A percentile compares a stretch with the other conserved stretches of the same genome.
Conservation (phyloP, 1,284 basidiomycete species). For the Ceratobasidium papillatum region DNA sequence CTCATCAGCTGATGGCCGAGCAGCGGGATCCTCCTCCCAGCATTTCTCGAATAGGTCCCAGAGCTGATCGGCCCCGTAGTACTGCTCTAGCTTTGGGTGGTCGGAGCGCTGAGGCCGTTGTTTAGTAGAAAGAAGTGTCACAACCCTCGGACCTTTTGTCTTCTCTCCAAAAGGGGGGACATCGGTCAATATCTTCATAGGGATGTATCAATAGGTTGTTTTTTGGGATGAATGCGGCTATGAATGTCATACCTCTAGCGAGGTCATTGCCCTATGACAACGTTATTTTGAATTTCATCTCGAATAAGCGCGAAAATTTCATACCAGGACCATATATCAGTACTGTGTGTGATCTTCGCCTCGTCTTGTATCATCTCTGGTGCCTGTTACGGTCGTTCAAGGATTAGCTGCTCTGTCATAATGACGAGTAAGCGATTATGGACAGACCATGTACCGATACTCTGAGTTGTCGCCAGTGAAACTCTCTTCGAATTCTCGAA, state of each 20-base stretch:
- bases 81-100: conserved; percentile 23
- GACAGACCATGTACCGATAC: conserved; percentile 32
- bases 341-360: conserved; percentile 1
- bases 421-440: no score
- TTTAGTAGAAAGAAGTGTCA: not conserved
- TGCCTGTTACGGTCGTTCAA: not conserved
- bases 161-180: conserved; percentile 18
- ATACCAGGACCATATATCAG: conserved; percentile 35
- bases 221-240: not conserved
- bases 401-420: not conserved
- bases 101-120: conserved; percentile 1
- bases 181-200: conserved; percentile 37
- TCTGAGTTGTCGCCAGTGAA: conserved; percentile 35
- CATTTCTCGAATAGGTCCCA: conserved; percentile 25
- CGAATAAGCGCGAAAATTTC: not conserved
- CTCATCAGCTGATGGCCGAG: conserved; percentile 7
- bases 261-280: conserved; percentile 29
- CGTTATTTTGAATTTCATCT: not conserved
- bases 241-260: not conserved
- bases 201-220: not conserved
- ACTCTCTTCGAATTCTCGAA: not conserved
- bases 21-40: conserved; percentile 3
- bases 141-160: conserved; percentile 6
- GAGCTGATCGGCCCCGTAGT: conserved; percentile 1
- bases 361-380: conserved; percentile 24